Evolutionary conservation across 1,139 yeast species (phyloP).

Genomic region (Pichia inconspicua): DNA sequence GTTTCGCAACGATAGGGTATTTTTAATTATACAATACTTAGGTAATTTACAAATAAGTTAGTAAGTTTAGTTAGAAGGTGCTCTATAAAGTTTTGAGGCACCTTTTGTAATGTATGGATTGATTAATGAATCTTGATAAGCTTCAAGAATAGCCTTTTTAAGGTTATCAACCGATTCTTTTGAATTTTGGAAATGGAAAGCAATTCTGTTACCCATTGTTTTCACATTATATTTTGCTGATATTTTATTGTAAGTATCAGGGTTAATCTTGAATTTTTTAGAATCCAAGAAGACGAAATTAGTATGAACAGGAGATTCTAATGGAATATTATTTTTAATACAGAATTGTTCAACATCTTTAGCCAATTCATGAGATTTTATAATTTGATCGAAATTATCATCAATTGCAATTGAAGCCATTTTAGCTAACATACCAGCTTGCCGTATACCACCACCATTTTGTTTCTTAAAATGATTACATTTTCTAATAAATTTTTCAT

Average conservation of each 20-base stretch:
- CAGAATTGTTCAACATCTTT: conserved; percentile 58
- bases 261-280: conserved; percentile 50
- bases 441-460: conserved; percentile 93
- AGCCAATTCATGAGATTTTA: conserved; percentile 59
- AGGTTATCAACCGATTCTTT: conserved; percentile 59
- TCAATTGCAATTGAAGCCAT: conserved; percentile 80
- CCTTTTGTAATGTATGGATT: conserved; percentile 22
- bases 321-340: conserved; percentile 42
- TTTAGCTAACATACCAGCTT: conserved; percentile 72
- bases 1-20: no score
- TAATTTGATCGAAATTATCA: conserved; percentile 56
- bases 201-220: conserved; percentile 61
- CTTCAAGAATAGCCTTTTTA: conserved; percentile 52
- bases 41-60: no score
- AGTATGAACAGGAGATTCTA: conserved; percentile 76
- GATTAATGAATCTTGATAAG: conserved; percentile 39
- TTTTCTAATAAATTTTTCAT: conserved; percentile 48
- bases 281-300: conserved; percentile 79
- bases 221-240: conserved; percentile 54
- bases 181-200: conserved; percentile 77
- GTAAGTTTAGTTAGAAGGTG: conserved; percentile 8
- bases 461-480: conserved; percentile 89
- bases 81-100: conserved; percentile 24
- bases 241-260: conserved; percentile 40
- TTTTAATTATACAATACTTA: no score